Percentiles rank a stretch among this genome's conserved stretches.
Conservation (phyloP, 305 asterid species). For the Fraxinus velutina region DNA sequence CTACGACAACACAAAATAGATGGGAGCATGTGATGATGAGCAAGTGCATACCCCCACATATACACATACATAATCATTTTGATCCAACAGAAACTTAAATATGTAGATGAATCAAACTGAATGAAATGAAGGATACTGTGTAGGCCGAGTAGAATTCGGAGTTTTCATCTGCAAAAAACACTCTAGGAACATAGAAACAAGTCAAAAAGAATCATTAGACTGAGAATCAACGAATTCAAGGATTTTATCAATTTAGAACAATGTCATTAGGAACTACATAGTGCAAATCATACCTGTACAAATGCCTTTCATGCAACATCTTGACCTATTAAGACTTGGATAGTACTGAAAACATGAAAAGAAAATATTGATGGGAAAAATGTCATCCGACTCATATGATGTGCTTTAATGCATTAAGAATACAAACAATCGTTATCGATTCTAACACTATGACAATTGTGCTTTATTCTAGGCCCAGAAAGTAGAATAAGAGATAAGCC, state of each 20-base stretch:
- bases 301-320: slow-evolving; percentile 96
- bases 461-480: background rate
- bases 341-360: slow-evolving; percentile 59
- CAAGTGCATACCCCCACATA: background rate
- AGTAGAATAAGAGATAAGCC: slow-evolving; percentile 4
- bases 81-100: slow-evolving; percentile 3
- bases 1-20: background rate
- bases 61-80: background rate
- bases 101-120: background rate
- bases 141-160: slow-evolving; percentile 90
- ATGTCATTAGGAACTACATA: background rate
- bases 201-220: background rate
- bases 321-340: slow-evolving; percentile 95
- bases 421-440: background rate
- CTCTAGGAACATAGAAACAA: slow-evolving; percentile 45
- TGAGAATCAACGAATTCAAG: background rate
- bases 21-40: background rate
- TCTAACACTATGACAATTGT: background rate
- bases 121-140: slow-evolving; percentile 80
- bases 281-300: slow-evolving; percentile 64
- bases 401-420: slow-evolving; percentile 15
- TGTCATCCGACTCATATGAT: slow-evolving; percentile 4
- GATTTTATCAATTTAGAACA: background rate
- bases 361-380: background rate
- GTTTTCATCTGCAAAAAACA: slow-evolving; percentile 98